Conservation (phyloP, 768 basidiomycete species). For the Auricularia cornea region DNA sequence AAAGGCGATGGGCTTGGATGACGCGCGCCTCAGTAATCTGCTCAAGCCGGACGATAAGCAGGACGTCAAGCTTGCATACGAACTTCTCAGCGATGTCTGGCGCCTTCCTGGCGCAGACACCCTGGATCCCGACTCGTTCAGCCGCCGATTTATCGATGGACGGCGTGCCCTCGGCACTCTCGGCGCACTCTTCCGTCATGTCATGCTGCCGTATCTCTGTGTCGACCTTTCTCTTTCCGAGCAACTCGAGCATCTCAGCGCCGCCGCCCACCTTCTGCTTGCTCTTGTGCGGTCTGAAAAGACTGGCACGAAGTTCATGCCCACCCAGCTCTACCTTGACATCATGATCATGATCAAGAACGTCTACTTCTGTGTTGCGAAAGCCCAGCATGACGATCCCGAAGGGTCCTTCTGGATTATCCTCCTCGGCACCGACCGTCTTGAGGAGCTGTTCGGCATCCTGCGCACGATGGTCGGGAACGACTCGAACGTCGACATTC, state of each 20-base stretch:
- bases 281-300: conserved; percentile 11
- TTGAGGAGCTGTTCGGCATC: conserved; percentile 23
- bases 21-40: too few relatives aligned
- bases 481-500: background rate
- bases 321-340: conserved; percentile 23
- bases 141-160: too few relatives aligned
- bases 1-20: too few relatives aligned
- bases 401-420: conserved; percentile 26
- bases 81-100: too few relatives aligned
- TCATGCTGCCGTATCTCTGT: conserved; percentile 14
- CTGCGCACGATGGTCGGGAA: background rate
- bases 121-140: too few relatives aligned
- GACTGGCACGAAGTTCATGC: conserved; percentile 16
- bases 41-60: too few relatives aligned
- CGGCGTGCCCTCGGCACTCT: too few relatives aligned
- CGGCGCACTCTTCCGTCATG: too few relatives aligned
- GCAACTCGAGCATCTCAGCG: conserved; percentile 26
- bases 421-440: conserved; percentile 31
- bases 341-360: conserved; percentile 33
- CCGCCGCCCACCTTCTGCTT: conserved; percentile 24
- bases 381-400: conserved; percentile 26
- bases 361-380: conserved; percentile 30
- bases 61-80: too few relatives aligned
- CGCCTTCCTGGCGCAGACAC: too few relatives aligned
- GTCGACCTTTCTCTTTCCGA: conserved; percentile 23